Conservation (phyloP, 2,329 filamentous ascomycete species). For the Colletotrichum acutatum region DNA sequence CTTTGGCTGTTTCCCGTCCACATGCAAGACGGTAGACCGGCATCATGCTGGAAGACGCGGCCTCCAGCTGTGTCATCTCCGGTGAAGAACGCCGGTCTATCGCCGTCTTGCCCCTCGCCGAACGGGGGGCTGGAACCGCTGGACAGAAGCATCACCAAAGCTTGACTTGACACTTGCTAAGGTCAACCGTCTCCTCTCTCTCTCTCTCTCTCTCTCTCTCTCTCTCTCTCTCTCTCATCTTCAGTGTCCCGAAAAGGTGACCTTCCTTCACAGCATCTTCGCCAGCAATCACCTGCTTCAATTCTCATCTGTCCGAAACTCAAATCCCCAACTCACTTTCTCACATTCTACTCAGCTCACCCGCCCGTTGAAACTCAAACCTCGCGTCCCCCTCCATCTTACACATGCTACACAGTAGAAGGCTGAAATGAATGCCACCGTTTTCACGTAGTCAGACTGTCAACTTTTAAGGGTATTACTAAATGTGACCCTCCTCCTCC, state of each 20-base stretch:
- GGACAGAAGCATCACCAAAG: constrained; percentile 20
- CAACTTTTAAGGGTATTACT: neutral
- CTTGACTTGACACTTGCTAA: constrained; percentile 1
- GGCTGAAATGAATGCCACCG: neutral
- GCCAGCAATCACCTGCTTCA: neutral
- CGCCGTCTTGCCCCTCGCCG: neutral
- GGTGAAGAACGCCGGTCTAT: neutral
- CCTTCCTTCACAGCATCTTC: neutral
- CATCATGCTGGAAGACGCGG: neutral
- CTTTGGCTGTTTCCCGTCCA: neutral
- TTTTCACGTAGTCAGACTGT: neutral
- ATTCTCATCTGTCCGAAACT: constrained; percentile 3
- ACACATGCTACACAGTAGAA: neutral
- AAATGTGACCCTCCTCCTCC: neutral
- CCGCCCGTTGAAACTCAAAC: neutral
- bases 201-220: neutral
- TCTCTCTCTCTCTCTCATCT: neutral
- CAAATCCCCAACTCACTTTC: neutral
- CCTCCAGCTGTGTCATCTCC: neutral
- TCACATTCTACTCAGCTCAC: neutral
- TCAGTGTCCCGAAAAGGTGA: neutral
- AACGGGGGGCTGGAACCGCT: neutral
- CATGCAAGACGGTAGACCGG: neutral
- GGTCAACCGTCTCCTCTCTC: too few species aligned
- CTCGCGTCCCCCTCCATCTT: neutral